These are phyloP conservation scores for Letharia lupina DNA, from an alignment of 495 filamentous ascomycete genomes.

Conservation along the genomic window DNA sequence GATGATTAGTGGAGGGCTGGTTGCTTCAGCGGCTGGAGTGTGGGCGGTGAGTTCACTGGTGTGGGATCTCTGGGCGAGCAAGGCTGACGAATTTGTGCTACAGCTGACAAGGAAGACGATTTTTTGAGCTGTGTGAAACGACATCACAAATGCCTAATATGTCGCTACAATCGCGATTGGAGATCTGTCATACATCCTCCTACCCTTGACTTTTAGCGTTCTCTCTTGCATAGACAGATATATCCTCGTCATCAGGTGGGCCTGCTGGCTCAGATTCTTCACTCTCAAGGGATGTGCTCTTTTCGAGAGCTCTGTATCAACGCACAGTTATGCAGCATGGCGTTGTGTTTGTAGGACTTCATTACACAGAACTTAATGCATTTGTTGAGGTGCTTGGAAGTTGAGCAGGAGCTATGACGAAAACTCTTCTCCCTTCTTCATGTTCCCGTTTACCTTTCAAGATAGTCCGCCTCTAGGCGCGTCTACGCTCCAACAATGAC, in stretches of 20 bases:
- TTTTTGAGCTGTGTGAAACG: conserved; percentile 33
- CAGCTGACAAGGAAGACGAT: conserved; percentile 52
- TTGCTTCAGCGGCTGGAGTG: conserved; percentile 70
- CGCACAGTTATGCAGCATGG: conserved; percentile 8
- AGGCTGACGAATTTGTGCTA: conserved; percentile 30
- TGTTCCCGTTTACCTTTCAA: neutral
- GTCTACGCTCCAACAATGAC: neutral
- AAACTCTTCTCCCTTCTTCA: neutral
- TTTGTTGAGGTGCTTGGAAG: neutral
- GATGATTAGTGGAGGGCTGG: conserved; percentile 83
- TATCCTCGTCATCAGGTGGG: neutral
- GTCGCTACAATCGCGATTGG: neutral
- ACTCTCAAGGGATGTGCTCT: conserved; percentile 7
- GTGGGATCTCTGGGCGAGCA: conserved; percentile 5
- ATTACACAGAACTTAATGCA: neutral
- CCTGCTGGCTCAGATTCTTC: conserved; percentile 8
- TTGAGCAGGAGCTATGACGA: neutral
- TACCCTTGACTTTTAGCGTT: conserved; percentile 10
- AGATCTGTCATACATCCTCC: neutral
- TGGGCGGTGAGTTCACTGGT: conserved; percentile 66
- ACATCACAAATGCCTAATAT: neutral
- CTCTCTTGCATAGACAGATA: neutral
- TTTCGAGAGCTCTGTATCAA: conserved; percentile 11
- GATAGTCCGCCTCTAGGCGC: neutral
- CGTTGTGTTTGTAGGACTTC: neutral